Base-by-base conservation (phyloP, 371 early-diverging fungal species). In the Cokeromyces recurvatus region DNA sequence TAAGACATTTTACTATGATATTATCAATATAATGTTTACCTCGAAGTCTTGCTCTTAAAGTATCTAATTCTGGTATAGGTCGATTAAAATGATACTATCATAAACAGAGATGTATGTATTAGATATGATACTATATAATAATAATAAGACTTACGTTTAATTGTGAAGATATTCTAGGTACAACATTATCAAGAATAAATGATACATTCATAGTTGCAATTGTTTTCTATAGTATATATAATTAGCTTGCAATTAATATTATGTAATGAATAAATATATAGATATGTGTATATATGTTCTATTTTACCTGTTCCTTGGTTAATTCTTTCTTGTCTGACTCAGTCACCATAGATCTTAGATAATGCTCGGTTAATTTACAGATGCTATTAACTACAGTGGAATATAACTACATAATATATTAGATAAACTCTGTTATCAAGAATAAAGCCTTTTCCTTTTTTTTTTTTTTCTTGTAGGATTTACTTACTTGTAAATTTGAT, bases 51-150 rank as follows among this genome's bases (percentile, higher is more conserved):
- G 78, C 79, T 25, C 80, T 62, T 34, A 82, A 57, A 17, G 73
- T 66, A 50, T 82, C 82, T 37, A 82, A 51, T 51, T 82, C 82
- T 22, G 82, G 82, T 62, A 82, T 79, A 41, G 79, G 76, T 36
- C 82, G 60, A 56, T 82, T 77, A 53, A 82, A 82, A 29, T 78
- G 82, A 41, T 73, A 66, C 73, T 78, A 52, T 9, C n/a, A n/a
- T n/a, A n/a, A n/a, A n/a, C 10, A 12, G 32, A 15, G 20, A 32
- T 46, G 19, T 19, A 48, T 16, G 8, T 32, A n/a, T n/a, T n/a
- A n/a, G n/a, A n/a, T n/a, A n/a, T 3, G 38, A 6, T 22, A 12
- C 10, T 19, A 14, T 10, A 38, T 5, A 38, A 20, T 38, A 5
- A 6, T 24, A 6, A 19, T 2, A 11, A 14, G n/a, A 32, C 48